phyloP scores from a whole-genome alignment of 2,329 filamentous ascomycete genomes.

The Neofusicoccum ribis region DNA sequence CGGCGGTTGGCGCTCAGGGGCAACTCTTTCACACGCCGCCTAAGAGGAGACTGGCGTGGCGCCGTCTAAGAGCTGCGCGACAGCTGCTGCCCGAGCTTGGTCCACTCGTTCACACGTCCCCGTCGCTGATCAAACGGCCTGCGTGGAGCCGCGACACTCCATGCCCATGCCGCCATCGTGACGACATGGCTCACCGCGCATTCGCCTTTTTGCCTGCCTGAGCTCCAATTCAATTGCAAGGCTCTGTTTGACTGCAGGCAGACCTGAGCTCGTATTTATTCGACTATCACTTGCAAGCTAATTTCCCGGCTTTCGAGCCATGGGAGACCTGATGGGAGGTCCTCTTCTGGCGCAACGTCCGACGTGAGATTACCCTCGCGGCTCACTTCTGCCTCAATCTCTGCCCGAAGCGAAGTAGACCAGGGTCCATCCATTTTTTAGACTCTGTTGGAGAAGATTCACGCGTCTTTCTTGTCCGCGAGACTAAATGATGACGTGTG shows the following conservation, averaged over 20 bases:
- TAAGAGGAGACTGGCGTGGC: neutral
- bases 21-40: neutral
- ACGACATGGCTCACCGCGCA: neutral
- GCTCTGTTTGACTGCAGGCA: too few relatives aligned
- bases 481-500: too few relatives aligned
- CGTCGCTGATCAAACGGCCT: slow-evolving; percentile 5
- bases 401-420: neutral
- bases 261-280: neutral
- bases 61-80: neutral
- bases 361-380: slow-evolving; percentile 2
- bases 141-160: neutral
- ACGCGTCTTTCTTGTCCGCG: too few relatives aligned
- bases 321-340: neutral
- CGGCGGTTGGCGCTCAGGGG: neutral
- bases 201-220: neutral
- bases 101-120: neutral
- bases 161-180: neutral
- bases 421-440: neutral
- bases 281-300: neutral
- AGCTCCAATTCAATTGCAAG: neutral
- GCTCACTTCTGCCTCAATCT: neutral
- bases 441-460: too few relatives aligned
- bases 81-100: slow-evolving; percentile 8
- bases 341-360: neutral
- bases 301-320: neutral